Evolutionary conservation across 371 early-diverging fungal species (phyloP).

Genomic region (Zopfochytrium polystomum): DNA sequence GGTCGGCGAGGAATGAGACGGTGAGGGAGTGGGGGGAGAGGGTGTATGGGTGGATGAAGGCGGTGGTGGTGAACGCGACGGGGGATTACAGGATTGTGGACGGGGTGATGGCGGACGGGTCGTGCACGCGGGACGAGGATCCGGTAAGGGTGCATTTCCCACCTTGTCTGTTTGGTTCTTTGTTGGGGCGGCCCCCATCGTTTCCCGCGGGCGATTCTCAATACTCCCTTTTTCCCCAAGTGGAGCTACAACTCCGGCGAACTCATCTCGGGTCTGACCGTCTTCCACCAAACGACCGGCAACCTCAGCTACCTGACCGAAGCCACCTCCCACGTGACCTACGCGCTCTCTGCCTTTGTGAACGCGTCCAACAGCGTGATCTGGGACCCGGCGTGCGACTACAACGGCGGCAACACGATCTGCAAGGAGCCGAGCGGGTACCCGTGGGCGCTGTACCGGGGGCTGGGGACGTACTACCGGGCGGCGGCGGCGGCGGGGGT

Average conservation of each 20-base stretch:
- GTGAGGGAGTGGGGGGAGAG: conserved; percentile 23
- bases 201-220: neutral
- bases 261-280: neutral
- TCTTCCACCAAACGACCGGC: neutral
- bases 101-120: conserved; percentile 19
- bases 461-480: neutral
- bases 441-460: conserved; percentile 1
- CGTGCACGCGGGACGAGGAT: no score
- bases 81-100: conserved; percentile 26
- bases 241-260: neutral
- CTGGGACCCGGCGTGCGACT: neutral
- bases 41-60: conserved; percentile 37
- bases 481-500: neutral
- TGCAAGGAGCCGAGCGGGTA: conserved; percentile 2
- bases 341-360: neutral
- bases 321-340: neutral
- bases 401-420: neutral
- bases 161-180: neutral
- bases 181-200: neutral
- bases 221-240: neutral
- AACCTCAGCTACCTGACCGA: neutral
- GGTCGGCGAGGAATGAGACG: no score
- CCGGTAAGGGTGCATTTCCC: no score
- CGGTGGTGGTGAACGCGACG: conserved; percentile 4
- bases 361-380: neutral